Evolutionary conservation across 2,329 filamentous ascomycete species (phyloP), one percentile per base, ranked within the genome.

Genomic region (Fusarium odoratissimum): DNA sequence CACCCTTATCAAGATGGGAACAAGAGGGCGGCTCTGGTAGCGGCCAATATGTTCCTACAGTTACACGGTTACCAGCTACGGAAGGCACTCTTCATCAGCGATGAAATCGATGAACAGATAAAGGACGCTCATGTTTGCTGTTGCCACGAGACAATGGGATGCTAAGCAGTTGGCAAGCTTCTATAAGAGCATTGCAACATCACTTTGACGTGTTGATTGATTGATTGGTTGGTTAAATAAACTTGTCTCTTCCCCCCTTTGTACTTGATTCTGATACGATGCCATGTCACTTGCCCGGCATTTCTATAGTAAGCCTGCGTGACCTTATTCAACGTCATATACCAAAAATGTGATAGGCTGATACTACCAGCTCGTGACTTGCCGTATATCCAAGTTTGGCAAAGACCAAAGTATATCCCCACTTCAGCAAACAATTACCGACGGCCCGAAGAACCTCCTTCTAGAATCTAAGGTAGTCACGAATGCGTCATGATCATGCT

Each of bases 401-500:
- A 64, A 62, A 12, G 40, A 8, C 17, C 17, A 16, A 58, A 48
- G 21, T 25, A 2, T 37, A 25, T 40, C 13, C 44, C 42, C 25
- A 21, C 42, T 33, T 21, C 13, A 61, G 12, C 16, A 41, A 37
- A 33, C n/a, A 25, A 52, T 14, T 31, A 5, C 30, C 45, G 21
- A 67, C 41, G 35, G 16, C 10, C 19, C 62, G 62, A 46, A 45
- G 21, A 57, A 19, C 8, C 2, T 10, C 2, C 8, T 7, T 12
- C 13, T 8, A 37, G 10, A 31, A 6, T 38, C 33, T 19, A 37
- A 17, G 2, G 11, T 6, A n/a, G 55, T 68, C 33, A 68, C 45
- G 42, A 5, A 44, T 68, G 28, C 64, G 65, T 68, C 65, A 68
- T 56, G 37, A 19, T 28, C 52, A 57, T 38, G 23, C 4, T 52